A percentile compares a stretch with the other conserved stretches of the same genome.
phyloP scores from a whole-genome alignment of 805 yeast species.

The Naumovozyma dairenensis region DNA sequence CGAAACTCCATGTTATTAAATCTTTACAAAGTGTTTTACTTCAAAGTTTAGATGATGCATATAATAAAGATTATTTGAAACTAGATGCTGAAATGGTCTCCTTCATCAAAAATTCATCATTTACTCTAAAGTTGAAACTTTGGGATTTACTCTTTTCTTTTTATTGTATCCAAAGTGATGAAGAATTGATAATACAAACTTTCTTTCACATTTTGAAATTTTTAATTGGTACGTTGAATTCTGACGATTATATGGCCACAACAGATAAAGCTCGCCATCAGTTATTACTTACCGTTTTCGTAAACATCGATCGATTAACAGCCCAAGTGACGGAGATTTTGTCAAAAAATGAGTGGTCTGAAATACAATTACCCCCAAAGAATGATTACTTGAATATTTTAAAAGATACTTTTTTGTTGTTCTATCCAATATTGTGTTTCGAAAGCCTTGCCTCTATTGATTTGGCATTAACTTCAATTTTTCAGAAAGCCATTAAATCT shows the following conservation, averaged over 20 bases:
- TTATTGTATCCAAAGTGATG: conserved; percentile 31
- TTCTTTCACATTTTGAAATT: conserved; percentile 43
- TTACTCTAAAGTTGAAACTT: conserved; percentile 56
- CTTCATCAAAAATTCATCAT: conserved; percentile 54
- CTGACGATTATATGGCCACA: conserved; percentile 18
- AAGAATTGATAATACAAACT: conserved; percentile 36
- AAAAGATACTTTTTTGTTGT: conserved; percentile 30
- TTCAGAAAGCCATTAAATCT: conserved; percentile 34
- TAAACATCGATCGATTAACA: too few species aligned
- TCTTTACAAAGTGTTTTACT: conserved; percentile 39
- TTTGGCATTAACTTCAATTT: conserved; percentile 33
- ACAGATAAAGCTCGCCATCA: conserved; percentile 31
- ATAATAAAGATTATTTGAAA: background rate
- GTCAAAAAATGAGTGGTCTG: conserved; percentile 16
- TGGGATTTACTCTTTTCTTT: conserved; percentile 65
- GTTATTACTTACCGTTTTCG: too few species aligned
- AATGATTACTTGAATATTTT: conserved; percentile 11
- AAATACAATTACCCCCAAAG: too few species aligned
- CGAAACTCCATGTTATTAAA: conserved; percentile 15
- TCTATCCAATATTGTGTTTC: conserved; percentile 41
- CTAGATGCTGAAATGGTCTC: conserved; percentile 43
- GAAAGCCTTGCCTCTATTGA: conserved; percentile 41
- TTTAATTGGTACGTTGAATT: conserved; percentile 31
- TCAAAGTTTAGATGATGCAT: conserved; percentile 17
- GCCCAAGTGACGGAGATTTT: conserved; percentile 27